Evolutionary conservation across 257 asterid species (phyloP).

Genomic region (Hygrophila difformis): DNA sequence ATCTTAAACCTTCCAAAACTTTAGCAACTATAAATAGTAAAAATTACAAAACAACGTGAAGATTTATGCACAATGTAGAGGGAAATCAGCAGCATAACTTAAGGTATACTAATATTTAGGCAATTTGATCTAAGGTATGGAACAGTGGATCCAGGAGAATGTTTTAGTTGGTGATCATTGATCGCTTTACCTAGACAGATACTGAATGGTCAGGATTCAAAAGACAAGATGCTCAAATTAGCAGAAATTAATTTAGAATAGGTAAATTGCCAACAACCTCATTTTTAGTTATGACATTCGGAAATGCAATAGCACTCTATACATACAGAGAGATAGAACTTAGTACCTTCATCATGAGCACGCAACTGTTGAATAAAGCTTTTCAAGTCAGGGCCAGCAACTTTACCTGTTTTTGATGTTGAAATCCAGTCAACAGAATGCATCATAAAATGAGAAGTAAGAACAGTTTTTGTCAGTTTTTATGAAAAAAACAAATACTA

Average conservation of each 20-base stretch:
- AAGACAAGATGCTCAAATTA: neutral
- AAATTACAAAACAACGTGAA: too few relatives aligned
- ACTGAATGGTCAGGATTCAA: too few relatives aligned
- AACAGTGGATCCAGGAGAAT: too few relatives aligned
- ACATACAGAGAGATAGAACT: constrained; percentile 4
- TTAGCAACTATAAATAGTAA: too few relatives aligned
- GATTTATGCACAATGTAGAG: too few relatives aligned
- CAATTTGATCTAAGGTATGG: too few relatives aligned
- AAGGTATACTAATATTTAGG: too few relatives aligned
- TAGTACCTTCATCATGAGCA: constrained; percentile 57
- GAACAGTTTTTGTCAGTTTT: neutral
- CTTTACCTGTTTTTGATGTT: constrained; percentile 39
- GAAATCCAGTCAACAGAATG: constrained; percentile 5
- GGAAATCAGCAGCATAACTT: too few relatives aligned
- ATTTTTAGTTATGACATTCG: neutral
- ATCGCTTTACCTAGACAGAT: too few relatives aligned
- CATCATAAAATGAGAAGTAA: constrained; percentile 2
- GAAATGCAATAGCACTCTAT: neutral
- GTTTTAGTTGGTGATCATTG: too few relatives aligned
- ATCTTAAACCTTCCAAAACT: too few relatives aligned
- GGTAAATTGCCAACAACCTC: neutral
- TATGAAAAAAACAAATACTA: neutral
- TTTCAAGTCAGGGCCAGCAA: constrained; percentile 66
- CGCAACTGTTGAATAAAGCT: constrained; percentile 67
- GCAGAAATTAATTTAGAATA: neutral